phyloP scores from a whole-genome alignment of 1,284 basidiomycete genomes.

The Boletus semigastroideus region DNA sequence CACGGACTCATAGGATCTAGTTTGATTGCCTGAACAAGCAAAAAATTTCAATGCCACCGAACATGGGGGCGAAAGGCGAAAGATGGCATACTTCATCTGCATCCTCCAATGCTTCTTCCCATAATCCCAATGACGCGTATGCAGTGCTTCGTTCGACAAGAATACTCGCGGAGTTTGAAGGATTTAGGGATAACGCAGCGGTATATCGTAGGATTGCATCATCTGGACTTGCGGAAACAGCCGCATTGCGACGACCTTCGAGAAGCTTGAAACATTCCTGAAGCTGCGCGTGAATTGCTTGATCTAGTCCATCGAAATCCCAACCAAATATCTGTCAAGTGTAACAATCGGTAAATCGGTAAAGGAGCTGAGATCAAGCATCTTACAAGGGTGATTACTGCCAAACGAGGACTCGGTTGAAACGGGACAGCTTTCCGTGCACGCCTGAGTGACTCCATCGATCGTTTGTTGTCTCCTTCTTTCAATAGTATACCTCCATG shows the following conservation, averaged over 20 bases:
- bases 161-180: not conserved
- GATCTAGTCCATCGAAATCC: not conserved
- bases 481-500: not conserved
- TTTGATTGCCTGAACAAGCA: not conserved
- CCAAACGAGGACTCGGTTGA: not conserved
- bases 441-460: not conserved
- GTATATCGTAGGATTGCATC: not conserved
- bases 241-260: not conserved
- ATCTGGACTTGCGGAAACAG: not conserved
- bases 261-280: not conserved
- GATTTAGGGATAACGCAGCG: slow-evolving; percentile 1
- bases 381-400: slow-evolving; percentile 6
- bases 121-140: not conserved
- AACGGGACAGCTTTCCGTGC: not conserved
- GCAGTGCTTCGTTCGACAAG: not conserved
- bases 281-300: not conserved
- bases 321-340: not conserved
- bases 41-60: not conserved
- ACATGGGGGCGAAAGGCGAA: not conserved
- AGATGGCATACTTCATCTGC: not conserved
- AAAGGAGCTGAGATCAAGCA: not conserved
- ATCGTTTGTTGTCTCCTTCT: not conserved
- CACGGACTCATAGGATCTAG: not conserved
- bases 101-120: not conserved
- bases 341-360: not conserved